These are phyloP conservation scores for Dryadomyces quercivorus DNA, from an alignment of 2,329 filamentous ascomycete genomes.

Conservation along the genomic window DNA sequence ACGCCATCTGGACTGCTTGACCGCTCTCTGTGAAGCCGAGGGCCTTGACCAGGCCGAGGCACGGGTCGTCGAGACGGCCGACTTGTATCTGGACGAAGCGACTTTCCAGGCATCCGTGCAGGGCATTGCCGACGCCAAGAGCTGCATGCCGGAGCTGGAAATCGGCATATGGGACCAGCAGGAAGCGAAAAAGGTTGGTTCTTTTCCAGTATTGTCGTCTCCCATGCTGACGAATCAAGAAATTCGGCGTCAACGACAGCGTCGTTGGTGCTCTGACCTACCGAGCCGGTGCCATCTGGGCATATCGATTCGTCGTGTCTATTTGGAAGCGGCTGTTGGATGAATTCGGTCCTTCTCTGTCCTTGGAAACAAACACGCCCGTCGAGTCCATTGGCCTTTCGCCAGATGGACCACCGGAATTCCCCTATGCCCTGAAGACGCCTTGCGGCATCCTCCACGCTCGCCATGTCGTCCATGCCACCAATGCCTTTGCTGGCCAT, in stretches of 20 bases:
- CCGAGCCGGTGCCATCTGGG: constrained; percentile 27
- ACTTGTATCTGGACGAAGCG: constrained; percentile 25
- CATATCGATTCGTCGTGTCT: constrained; percentile 31
- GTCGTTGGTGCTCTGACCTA: too few species aligned
- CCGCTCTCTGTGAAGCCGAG: too few species aligned
- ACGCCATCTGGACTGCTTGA: too few species aligned
- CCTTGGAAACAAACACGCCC: constrained; percentile 26
- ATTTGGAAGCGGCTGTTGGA: too few species aligned
- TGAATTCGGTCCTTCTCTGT: constrained; percentile 12
- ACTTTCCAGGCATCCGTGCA: too few species aligned
- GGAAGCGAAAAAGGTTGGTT: too few species aligned
- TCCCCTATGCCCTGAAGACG: constrained; percentile 32
- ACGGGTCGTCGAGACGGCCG: constrained; percentile 32
- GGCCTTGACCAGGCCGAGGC: constrained; percentile 23
- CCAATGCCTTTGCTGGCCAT: constrained; percentile 39
- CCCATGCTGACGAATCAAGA: too few species aligned
- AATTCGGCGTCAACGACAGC: too few species aligned
- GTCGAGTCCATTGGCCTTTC: constrained; percentile 12
- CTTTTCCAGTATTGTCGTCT: too few species aligned
- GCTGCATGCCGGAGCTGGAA: neutral
- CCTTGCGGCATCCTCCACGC: constrained; percentile 29
- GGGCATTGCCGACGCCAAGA: constrained; percentile 17
- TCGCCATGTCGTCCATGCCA: constrained; percentile 43
- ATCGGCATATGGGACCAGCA: too few species aligned
- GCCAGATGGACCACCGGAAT: constrained; percentile 5